Conservation (phyloP, 345 rosid species). For the Syzygium oleosum region DNA sequence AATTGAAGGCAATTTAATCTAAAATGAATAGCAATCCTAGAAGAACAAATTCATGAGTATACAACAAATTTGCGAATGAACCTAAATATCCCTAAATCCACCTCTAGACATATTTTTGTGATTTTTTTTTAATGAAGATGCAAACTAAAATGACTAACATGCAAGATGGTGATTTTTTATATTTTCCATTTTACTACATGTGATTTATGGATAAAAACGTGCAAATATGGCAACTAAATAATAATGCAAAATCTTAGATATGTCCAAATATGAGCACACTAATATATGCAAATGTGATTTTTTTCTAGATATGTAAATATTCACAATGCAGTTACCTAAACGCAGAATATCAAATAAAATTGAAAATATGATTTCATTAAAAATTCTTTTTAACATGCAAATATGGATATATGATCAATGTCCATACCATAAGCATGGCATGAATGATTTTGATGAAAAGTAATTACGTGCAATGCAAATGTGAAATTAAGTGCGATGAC, state of each 20-base stretch:
- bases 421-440: not conserved
- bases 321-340: not conserved
- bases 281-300: not conserved
- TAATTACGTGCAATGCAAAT: not conserved
- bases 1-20: not conserved
- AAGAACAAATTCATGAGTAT: not conserved
- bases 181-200: not conserved
- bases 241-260: not conserved
- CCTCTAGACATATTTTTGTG: not conserved
- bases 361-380: not conserved
- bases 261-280: not conserved
- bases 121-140: not conserved
- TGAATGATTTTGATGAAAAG: not conserved
- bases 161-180: not conserved
- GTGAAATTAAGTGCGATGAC: not conserved
- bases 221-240: not conserved
- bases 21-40: not conserved
- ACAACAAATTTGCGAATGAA: not conserved
- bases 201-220: not conserved
- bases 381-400: not conserved
- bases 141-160: not conserved
- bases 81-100: not conserved
- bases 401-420: not conserved
- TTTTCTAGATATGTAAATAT: not conserved
- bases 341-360: not conserved